Evolutionary conservation across 495 filamentous ascomycete genomes (phyloP).

Genomic region (Aspergillus funiculosus): DNA sequence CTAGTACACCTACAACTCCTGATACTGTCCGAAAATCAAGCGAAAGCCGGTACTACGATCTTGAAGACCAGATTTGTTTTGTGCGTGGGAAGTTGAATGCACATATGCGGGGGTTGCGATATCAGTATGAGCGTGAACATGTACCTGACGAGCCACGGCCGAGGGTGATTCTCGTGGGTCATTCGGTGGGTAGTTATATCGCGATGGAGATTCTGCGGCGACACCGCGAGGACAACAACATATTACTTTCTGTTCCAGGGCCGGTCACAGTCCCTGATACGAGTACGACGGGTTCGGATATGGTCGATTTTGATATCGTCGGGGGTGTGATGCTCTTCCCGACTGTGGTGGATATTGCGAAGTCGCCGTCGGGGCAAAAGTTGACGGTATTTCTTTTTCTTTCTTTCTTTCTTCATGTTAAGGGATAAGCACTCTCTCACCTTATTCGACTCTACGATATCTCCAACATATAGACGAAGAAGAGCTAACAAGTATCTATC

Average conservation of each 20-base stretch:
- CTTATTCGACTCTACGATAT: no score
- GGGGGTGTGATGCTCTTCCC: slow-evolving; percentile 70
- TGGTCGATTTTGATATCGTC: slow-evolving; percentile 41
- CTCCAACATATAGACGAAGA: no score
- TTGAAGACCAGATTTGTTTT: slow-evolving; percentile 59
- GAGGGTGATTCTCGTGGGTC: slow-evolving; percentile 70
- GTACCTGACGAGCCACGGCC: slow-evolving; percentile 8
- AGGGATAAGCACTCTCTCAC: background rate
- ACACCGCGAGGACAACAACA: slow-evolving; percentile 28
- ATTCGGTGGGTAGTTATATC: slow-evolving; percentile 78
- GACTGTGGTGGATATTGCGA: slow-evolving; percentile 68
- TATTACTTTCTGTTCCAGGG: no score
- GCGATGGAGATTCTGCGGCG: slow-evolving; percentile 63
- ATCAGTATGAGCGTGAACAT: background rate
- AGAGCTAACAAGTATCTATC: background rate
- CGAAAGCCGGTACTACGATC: slow-evolving; percentile 19
- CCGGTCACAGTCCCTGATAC: no score
- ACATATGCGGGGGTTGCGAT: slow-evolving; percentile 1
- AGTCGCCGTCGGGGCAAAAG: slow-evolving; percentile 56
- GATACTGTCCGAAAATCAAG: background rate
- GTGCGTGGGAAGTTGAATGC: slow-evolving; percentile 28
- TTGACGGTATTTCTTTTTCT: slow-evolving; percentile 40
- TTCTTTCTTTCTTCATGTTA: background rate
- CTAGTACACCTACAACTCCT: background rate
- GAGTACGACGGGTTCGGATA: no score